These are phyloP conservation scores for Lepiota brunneoincarnata DNA, from an alignment of 768 basidiomycete species.

Conservation along the genomic window DNA sequence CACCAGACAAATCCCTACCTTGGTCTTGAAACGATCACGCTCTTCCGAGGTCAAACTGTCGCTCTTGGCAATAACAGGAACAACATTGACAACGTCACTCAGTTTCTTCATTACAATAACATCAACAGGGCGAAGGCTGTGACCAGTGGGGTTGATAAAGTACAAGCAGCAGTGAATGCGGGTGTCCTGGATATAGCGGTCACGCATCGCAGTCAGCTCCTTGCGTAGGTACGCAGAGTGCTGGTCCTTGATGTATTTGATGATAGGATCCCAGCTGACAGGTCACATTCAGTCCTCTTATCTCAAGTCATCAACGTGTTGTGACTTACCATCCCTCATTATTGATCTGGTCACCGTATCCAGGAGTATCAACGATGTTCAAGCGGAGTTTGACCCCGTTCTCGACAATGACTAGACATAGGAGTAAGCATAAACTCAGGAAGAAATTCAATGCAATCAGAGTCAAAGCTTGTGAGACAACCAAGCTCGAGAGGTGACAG, in stretches of 20 bases:
- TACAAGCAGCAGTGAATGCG: conserved; percentile 97
- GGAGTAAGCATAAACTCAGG: neutral
- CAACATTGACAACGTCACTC: conserved; percentile 97
- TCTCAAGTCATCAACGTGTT: conserved; percentile 9
- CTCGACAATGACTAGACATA: conserved; percentile 79
- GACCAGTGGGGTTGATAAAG: conserved; percentile 99
- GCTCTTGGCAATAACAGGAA: conserved; percentile 98
- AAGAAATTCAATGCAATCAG: neutral
- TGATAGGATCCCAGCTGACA: conserved; percentile 95
- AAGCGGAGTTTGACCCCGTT: conserved; percentile 92
- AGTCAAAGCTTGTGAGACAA: neutral
- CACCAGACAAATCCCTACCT: conserved; percentile 44
- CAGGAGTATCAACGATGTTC: conserved; percentile 98
- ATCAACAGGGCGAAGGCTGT: conserved; percentile 93
- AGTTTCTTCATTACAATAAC: conserved; percentile 99
- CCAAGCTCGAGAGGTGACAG: neutral
- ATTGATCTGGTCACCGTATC: conserved; percentile 98
- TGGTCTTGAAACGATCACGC: conserved; percentile 88
- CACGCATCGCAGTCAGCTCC: conserved; percentile 97
- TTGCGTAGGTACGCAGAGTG: conserved; percentile 98
- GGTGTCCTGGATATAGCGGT: conserved; percentile 97
- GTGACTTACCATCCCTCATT: conserved; percentile 89
- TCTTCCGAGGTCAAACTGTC: conserved; percentile 94
- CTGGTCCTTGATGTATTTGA: conserved; percentile 99
- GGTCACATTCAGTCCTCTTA: neutral